Evolutionary conservation across 202 grass and related monocot species (phyloP), one percentile per base, ranked within the genome.

Genomic region (Carex sylvatica): DNA sequence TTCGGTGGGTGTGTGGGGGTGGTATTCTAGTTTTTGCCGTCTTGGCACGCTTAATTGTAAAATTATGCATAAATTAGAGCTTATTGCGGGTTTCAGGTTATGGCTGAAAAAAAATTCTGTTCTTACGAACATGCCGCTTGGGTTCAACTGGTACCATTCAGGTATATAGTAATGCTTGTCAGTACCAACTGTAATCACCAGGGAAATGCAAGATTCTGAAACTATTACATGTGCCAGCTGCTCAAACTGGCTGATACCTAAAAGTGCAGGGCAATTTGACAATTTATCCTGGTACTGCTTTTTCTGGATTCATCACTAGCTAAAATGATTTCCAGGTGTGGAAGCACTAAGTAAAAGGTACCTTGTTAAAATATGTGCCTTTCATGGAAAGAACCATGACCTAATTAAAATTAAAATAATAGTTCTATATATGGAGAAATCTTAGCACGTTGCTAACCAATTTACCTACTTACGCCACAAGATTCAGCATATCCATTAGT

Each of bases 271-370:
- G 24, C 24, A 76, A 15, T 33, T 52, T 35, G 49, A 6, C 15
- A 47, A 55, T 35, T 53, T 35, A 56, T 76, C 26, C 51, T 11
- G 15, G 51, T 35, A 6, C 51, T n/a, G 73, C 15, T 77, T 55
- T 15, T 3, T 56, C 51, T 35, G 73, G 14, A 56, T 58, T 35
- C 47, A 74, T 52, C 35, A 70, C 66, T 36, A 77, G 6, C 73
- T 77, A 15, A 76, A 71, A 54, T 76, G 73, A 76, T 35, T 51
- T 19, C 73, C 73, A 54, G 26, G 54, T 76, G 51, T 56, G 15
- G 8, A 56, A 76, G 73, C 73, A 76, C 51, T 76, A 9, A 30
- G 23, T 33, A 15, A 35, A 76, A 77, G 73, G 13, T 35, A 77
- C 73, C 51, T 10, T 0, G 24, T 77, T 56, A 77, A 56, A 62